Evolutionary conservation across 352 stramenopile genomes (phyloP), one percentile per base, ranked within the genome.

Genomic region (Thalassiosira livingstoniorum): DNA sequence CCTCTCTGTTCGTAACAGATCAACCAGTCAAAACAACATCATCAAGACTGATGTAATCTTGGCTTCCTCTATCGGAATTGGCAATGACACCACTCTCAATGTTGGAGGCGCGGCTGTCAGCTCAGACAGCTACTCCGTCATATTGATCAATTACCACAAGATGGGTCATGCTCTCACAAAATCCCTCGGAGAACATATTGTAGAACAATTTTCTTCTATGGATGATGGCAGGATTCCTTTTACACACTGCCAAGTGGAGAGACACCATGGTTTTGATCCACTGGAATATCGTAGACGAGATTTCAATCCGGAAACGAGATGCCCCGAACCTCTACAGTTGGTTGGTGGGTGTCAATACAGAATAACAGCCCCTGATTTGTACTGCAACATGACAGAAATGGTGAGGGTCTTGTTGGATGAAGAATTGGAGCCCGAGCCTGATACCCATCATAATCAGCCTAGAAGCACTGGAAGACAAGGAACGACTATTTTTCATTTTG

Each of bases 401-500:
- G 55, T n/a, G n/a, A n/a, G n/a, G n/a, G n/a, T 53, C 18, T 69
- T 82, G 61, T 58, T 82, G 27, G 39, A 75, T 45, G 23, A 66
- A n/a, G n/a, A n/a, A n/a, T n/a, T n/a, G n/a, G n/a, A n/a, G n/a
- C n/a, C n/a, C 23, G 32, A 43, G 5, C 37, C 57, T 11, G 34
- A 58, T 10, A 31, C n/a, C 11, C 10, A 51, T 31, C 27, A 67
- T 57, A n/a, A 31, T 21, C 27, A 45, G 55, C n/a, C 64, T 39
- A 55, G 58, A 34, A 31, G 32, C 2, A n/a, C n/a, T n/a, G n/a
- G n/a, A n/a, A 68, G 58, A 63, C 23, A 27, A 21, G 73, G 74
- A 53, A 62, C 75, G 1, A 86, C 83, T 37, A 69, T 86, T 54
- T 60, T 86, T 60, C 80, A 86, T 51, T 77, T 86, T 66, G 68